phyloP scores from a whole-genome alignment of 2,329 filamentous ascomycete species.

The Venturiaceae sp. region DNA sequence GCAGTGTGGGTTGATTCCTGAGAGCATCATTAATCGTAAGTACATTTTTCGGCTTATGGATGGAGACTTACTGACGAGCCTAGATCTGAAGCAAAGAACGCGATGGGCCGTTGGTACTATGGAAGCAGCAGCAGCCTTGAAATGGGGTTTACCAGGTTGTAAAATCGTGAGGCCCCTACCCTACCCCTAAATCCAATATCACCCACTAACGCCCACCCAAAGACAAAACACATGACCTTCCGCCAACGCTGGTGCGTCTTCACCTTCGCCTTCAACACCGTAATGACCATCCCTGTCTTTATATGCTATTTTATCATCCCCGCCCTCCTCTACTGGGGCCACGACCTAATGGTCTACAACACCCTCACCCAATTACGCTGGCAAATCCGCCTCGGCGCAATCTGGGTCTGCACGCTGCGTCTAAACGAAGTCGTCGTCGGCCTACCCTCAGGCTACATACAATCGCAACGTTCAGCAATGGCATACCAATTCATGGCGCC shows the following conservation, averaged over 20 bases:
- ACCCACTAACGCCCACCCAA: background rate
- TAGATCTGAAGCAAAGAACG: slow-evolving; percentile 6
- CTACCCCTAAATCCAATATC: background rate
- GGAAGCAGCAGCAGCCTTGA: slow-evolving; percentile 1
- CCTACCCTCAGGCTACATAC: slow-evolving; percentile 3
- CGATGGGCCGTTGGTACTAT: slow-evolving; percentile 8
- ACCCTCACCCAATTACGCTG: background rate
- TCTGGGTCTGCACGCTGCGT: slow-evolving; percentile 2
- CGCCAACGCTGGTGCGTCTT: slow-evolving; percentile 7
- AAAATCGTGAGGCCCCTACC: background rate
- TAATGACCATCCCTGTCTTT: slow-evolving; percentile 2
- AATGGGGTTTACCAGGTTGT: slow-evolving; percentile 3
- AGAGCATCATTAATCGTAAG: slow-evolving; percentile 33
- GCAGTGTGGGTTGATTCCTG: slow-evolving; percentile 50
- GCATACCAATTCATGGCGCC: slow-evolving; percentile 8
- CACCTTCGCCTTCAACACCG: slow-evolving; percentile 5
- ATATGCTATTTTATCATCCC: slow-evolving; percentile 5
- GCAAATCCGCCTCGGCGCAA: slow-evolving; percentile 2
- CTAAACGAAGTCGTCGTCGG: slow-evolving; percentile 1
- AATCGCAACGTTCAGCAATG: slow-evolving; percentile 4
- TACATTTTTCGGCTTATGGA: background rate
- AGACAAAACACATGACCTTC: slow-evolving; percentile 7
- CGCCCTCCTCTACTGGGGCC: slow-evolving; percentile 4
- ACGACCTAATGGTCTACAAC: slow-evolving; percentile 4
- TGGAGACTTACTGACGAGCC: background rate